phyloP scores from a whole-genome alignment of 2,329 filamentous ascomycete genomes.

The Taxawa tesnikishii region DNA sequence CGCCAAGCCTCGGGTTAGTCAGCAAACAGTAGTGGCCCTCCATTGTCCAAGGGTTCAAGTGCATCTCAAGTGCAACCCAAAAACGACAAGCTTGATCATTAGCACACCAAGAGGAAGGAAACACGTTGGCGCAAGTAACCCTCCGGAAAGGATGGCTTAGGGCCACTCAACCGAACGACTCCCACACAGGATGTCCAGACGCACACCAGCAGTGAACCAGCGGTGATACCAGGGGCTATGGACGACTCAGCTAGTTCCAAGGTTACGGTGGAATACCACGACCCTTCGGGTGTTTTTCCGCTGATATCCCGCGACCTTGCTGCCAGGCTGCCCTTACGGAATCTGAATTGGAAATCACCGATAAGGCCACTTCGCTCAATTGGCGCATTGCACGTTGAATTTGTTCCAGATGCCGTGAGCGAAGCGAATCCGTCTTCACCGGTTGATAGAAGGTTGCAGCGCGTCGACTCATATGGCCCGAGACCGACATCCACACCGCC shows the following conservation, averaged over 20 bases:
- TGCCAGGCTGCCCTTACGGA: constrained; percentile 69
- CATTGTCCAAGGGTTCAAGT: no score
- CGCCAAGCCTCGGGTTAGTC: no score
- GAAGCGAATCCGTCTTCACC: constrained; percentile 1
- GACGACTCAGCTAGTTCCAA: constrained; percentile 31
- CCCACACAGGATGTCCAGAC: not conserved
- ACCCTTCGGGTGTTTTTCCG: constrained; percentile 80
- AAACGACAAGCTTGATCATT: no score
- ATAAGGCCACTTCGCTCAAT: constrained; percentile 86
- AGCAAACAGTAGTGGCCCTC: no score
- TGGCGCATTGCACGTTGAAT: constrained; percentile 79
- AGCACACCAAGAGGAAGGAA: no score
- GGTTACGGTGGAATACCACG: constrained; percentile 77
- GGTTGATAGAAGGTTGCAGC: constrained; percentile 3
- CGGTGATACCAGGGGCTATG: constrained; percentile 15
- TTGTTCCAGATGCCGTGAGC: constrained; percentile 43
- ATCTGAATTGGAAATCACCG: constrained; percentile 95
- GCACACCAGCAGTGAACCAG: not conserved
- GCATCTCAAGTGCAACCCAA: no score
- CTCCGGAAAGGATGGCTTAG: no score
- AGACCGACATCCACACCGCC: not conserved
- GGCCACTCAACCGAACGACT: no score
- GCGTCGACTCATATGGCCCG: constrained; percentile 5
- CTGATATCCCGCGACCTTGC: constrained; percentile 67
- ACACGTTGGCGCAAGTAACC: no score